These are phyloP conservation scores for Collybia nuda DNA, from an alignment of 768 basidiomycete genomes.

Conservation along the genomic window DNA sequence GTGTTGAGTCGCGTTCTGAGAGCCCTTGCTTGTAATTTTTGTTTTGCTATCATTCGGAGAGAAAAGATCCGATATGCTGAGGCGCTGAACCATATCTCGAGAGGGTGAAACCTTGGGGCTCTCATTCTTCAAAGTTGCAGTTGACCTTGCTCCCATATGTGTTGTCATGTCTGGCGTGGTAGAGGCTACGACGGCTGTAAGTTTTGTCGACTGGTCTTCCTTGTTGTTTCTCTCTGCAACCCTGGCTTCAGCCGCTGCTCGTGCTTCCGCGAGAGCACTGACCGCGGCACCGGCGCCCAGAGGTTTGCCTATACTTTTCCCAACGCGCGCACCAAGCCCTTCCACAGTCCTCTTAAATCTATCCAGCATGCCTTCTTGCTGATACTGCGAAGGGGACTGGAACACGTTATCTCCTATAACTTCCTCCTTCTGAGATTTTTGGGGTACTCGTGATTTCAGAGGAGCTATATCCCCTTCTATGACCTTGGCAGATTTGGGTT, in stretches of 20 bases:
- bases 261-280: slow-evolving; percentile 64
- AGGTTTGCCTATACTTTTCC: slow-evolving; percentile 63
- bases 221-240: slow-evolving; percentile 64
- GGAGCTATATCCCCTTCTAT: slow-evolving; percentile 33
- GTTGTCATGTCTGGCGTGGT: slow-evolving; percentile 7
- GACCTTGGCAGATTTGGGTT: slow-evolving; percentile 50
- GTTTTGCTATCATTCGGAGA: slow-evolving; percentile 29
- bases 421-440: not conserved
- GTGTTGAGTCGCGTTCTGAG: slow-evolving; percentile 24
- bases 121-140: no score
- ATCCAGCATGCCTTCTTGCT: slow-evolving; percentile 56
- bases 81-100: slow-evolving; percentile 27
- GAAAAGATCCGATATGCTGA: slow-evolving; percentile 66
- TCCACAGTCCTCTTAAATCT: slow-evolving; percentile 73
- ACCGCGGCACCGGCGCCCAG: slow-evolving; percentile 55
- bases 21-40: slow-evolving; percentile 31
- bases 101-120: not conserved
- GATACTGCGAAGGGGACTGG: not conserved
- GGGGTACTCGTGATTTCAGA: slow-evolving; percentile 8
- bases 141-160: no score
- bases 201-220: slow-evolving; percentile 35
- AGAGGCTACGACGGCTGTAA: slow-evolving; percentile 9
- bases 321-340: slow-evolving; percentile 56
- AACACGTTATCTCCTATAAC: not conserved
- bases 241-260: slow-evolving; percentile 66